A percentile compares a stretch with the other conserved stretches of the same genome.
phyloP scores from a whole-genome alignment of 306 rosid species.

The Glycine latifolia region DNA sequence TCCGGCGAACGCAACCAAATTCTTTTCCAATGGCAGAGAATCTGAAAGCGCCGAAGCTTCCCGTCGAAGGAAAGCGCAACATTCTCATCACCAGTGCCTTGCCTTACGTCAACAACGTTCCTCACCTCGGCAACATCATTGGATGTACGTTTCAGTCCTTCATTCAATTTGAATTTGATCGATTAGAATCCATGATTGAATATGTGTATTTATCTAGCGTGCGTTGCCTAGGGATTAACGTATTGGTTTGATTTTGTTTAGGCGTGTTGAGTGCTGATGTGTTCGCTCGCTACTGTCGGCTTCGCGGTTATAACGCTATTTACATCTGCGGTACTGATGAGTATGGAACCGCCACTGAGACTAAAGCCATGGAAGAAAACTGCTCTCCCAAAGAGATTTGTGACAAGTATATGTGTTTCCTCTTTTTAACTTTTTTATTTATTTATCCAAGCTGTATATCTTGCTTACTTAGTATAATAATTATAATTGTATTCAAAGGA shows the following conservation, averaged over 20 bases:
- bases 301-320: constrained; percentile 79
- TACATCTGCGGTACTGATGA: constrained; percentile 95
- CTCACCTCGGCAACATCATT: constrained; percentile 95
- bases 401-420: constrained; percentile 65
- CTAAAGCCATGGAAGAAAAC: constrained; percentile 94
- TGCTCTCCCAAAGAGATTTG: constrained; percentile 91
- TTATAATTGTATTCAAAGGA: neutral
- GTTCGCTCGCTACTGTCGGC: constrained; percentile 88
- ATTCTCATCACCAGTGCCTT: constrained; percentile 95
- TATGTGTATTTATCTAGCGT: neutral
- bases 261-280: constrained; percentile 96
- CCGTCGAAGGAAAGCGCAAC: constrained; percentile 82
- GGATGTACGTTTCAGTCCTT: constrained; percentile 59
- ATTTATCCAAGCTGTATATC: no score
- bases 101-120: constrained; percentile 97
- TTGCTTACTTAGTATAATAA: no score
- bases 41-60: constrained; percentile 61
- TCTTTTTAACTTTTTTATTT: no score
- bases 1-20: neutral
- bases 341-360: constrained; percentile 96
- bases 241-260: constrained; percentile 39
- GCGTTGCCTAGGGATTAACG: neutral
- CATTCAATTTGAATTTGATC: neutral
- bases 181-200: neutral
- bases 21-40: constrained; percentile 27